A percentile compares a stretch with the other conserved stretches of the same genome.
Conservation (phyloP, 1,284 basidiomycete species). For the Microbotryomycetes sp. region DNA sequence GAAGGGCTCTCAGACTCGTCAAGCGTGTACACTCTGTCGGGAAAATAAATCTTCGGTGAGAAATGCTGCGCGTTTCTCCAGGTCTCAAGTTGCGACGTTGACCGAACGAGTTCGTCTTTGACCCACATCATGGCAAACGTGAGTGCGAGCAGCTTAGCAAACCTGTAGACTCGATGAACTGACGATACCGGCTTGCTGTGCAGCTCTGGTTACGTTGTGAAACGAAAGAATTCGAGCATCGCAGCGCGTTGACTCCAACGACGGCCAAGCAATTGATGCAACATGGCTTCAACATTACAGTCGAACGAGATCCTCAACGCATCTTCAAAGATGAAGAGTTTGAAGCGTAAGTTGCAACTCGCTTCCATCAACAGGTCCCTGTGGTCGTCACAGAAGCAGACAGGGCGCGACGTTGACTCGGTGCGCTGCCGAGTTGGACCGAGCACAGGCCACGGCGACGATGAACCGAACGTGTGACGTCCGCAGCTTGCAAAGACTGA, state of each 20-base stretch:
- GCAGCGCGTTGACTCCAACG: constrained; percentile 87
- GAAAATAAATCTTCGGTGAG: too few species aligned
- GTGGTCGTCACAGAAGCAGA: not conserved
- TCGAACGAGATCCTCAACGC: constrained; percentile 89
- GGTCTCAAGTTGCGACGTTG: too few species aligned
- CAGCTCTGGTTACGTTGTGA: constrained; percentile 66
- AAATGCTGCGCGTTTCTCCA: too few species aligned
- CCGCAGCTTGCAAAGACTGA: too few species aligned
- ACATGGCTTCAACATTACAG: constrained; percentile 82
- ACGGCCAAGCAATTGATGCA: constrained; percentile 86
- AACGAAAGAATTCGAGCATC: constrained; percentile 87
- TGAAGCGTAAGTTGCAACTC: constrained; percentile 61
- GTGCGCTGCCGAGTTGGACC: not conserved
- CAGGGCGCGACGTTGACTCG: not conserved
- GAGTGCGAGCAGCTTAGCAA: too few species aligned
- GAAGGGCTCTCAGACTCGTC: too few species aligned
- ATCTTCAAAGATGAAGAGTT: constrained; percentile 95
- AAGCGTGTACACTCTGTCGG: too few species aligned
- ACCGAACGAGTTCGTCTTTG: too few species aligned
- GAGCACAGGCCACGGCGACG: not conserved
- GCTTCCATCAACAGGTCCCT: not conserved
- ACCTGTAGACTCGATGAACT: too few species aligned
- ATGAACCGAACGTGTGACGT: too few species aligned
- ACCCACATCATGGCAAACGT: not conserved
- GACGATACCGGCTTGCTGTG: not conserved